Evolutionary conservation across 108 stramenopile species (phyloP), one percentile per base, ranked within the genome.

Genomic region (Chaetoceros tenuissimus): DNA sequence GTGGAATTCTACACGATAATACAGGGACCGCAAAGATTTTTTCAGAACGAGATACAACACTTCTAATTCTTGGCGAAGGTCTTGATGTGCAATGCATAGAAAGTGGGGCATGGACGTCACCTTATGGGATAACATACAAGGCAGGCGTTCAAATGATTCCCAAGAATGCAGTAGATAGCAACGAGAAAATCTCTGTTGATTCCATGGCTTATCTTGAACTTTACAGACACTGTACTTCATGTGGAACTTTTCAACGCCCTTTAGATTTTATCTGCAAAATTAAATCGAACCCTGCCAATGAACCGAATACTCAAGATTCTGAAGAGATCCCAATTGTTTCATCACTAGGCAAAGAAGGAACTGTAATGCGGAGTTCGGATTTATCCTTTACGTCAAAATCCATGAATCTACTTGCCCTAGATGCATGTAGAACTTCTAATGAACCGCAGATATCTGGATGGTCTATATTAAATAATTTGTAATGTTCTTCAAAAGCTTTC

Each of bases 1-100:
- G 81, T 55, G 85, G 81, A 3, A 57, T 82, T 43, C 52, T 89
- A 24, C 87, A 92, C 56, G 91, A 92, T 58, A 83, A 85, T 3
- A 89, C 87, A 43, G 91, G 87, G 21, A 87, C 87, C 64, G 82
- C 82, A 34, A 88, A 82, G 45, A 30, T 92, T 20, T 84, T 77
- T 44, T 85, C 87, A n/a, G 87, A 92, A 52, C 76, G 87, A 51
- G 87, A 92, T 40, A 73, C 72, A 10, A 87, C 91, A 0, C 34
- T 85, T 51, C 53, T 78, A 16, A 60, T 89, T 19, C 57, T 89
- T 23, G 78, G 80, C 31, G 47, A 55, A 58, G 28, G 43, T 47
- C 44, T 60, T 24, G 64, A 61, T 27, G 61, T 85, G 0, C 54
- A 51, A 17, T 31, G 31, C 10, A 72, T 92, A 48, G 91, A 89